Conservation (phyloP, 2,329 filamentous ascomycete genomes). For the Venturia effusa region DNA sequence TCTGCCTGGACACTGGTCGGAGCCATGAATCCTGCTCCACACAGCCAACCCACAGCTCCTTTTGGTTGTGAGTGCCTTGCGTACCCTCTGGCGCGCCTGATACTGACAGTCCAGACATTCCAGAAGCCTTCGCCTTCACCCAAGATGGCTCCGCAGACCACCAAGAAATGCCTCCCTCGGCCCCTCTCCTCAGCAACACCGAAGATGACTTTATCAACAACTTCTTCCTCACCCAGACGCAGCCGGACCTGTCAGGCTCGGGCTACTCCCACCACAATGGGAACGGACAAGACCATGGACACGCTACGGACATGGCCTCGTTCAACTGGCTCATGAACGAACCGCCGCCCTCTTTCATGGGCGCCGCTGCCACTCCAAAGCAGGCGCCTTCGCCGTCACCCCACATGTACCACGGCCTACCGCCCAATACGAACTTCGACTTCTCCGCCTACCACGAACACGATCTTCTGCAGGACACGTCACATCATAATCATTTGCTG, state of each 20-base stretch:
- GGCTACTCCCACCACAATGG: not conserved
- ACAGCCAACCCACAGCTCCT: constrained; percentile 5
- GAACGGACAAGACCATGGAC: not conserved
- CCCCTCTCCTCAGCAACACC: constrained; percentile 10
- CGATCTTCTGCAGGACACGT: not conserved
- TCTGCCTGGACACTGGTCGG: not conserved
- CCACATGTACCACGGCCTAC: not conserved
- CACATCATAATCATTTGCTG: not conserved
- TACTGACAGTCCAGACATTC: not conserved
- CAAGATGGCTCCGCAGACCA: not conserved
- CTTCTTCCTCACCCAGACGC: constrained; percentile 8
- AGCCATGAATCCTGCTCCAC: constrained; percentile 1
- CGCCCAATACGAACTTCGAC: constrained; percentile 1
- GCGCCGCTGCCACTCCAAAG: constrained; percentile 7
- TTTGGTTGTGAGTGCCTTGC: constrained; percentile 8
- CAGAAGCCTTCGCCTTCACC: not conserved
- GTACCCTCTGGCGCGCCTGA: not conserved
- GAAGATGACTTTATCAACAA: constrained; percentile 10
- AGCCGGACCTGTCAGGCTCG: constrained; percentile 3
- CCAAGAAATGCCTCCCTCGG: not conserved
- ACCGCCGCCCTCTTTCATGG: constrained; percentile 8
- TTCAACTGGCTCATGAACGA: constrained; percentile 8
- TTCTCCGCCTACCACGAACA: constrained; percentile 1
- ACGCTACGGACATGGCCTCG: not conserved
- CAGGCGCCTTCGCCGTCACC: not conserved